Base-by-base conservation (phyloP, 1,284 basidiomycete species). In the Caloboletus firmus region DNA sequence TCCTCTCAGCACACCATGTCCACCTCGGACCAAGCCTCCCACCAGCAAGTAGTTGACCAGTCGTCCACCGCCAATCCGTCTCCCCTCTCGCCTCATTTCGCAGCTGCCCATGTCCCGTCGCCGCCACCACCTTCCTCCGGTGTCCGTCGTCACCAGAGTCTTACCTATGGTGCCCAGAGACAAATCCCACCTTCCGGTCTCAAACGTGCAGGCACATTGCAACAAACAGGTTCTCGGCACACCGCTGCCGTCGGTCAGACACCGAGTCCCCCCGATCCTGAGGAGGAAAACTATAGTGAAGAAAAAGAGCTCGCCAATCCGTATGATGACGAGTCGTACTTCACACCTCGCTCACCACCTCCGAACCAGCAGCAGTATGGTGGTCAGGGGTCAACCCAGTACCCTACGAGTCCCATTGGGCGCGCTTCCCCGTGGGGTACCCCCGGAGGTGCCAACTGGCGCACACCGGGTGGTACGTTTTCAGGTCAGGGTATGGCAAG, bases 101-200 rank as follows among this genome's bases (percentile, higher is more conserved):
- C 72, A 42, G 57, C 74, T 28, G 70, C 76, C 28, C 76, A 79
- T 60, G 78, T 78, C 24, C 81, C 87, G 1, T 89, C 88, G 7
- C 87, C 89, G 6, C 85, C 87, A 45, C 80, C 85, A n/a, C 77
- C 80, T 20, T 80, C 74, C 36, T 79, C 85, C 2, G 80, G 80
- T 48, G 86, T 92, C 30, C 84, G 90, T 44, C 78, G 90, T 55
- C 88, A 92, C 67, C 85, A 87, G 55, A 89, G 86, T 57, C 77
- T 92, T 45, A 92, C 86, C 20, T 84, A 90, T 61, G 85, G 86
- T 40, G 75, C 76, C 15, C 75, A 77, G 20, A 76, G 73, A 74
- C 53, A 82, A 62, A 69, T 75, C 45, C 79, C 62, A 3, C 54
- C 74, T 26, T 65, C 80, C 10, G 79, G 80, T 44, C 78, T 91